A percentile compares a stretch with the other conserved stretches of the same genome.
Evolutionary conservation across 106 monocot genomes (phyloP).

Genomic region (Dendrobium huoshanense): DNA sequence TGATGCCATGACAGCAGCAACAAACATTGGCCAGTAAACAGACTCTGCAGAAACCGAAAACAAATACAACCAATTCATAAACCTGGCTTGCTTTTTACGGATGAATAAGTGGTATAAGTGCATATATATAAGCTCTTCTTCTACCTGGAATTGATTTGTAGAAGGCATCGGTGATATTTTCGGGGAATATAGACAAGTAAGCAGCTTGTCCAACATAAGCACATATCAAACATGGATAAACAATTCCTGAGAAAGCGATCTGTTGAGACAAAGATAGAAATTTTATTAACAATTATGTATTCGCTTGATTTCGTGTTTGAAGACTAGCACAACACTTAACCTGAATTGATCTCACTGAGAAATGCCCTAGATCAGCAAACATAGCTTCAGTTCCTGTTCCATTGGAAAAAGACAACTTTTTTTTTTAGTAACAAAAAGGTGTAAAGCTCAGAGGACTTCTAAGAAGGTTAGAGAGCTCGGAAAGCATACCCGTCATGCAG

Average conservation of each 20-base stretch:
- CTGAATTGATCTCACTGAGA: conserved; percentile 73
- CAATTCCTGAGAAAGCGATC: conserved; percentile 60
- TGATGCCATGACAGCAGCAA: conserved; percentile 25
- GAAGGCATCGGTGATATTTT: conserved; percentile 29
- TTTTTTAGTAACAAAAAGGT: neutral
- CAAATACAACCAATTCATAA: neutral
- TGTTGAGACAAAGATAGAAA: conserved; percentile 9
- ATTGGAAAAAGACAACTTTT: neutral
- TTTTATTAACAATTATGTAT: neutral
- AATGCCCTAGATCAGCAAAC: conserved; percentile 83
- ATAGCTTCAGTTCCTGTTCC: conserved; percentile 69
- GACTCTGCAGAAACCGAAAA: conserved; percentile 9
- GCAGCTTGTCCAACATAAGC: conserved; percentile 63
- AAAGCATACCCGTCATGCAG: conserved; percentile 63
- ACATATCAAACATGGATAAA: conserved; percentile 44
- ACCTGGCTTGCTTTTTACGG: neutral
- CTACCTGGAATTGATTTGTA: conserved; percentile 58
- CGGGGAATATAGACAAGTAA: conserved; percentile 29
- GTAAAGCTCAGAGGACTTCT: too few relatives aligned
- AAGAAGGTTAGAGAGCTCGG: neutral
- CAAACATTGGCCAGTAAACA: conserved; percentile 49
- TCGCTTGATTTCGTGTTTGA: neutral
- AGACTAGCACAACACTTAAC: conserved; percentile 3
- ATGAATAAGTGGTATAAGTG: neutral
- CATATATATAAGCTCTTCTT: neutral